phyloP scores from a whole-genome alignment of 2,329 filamentous ascomycete genomes.

The Xenoacremonium recifei region DNA sequence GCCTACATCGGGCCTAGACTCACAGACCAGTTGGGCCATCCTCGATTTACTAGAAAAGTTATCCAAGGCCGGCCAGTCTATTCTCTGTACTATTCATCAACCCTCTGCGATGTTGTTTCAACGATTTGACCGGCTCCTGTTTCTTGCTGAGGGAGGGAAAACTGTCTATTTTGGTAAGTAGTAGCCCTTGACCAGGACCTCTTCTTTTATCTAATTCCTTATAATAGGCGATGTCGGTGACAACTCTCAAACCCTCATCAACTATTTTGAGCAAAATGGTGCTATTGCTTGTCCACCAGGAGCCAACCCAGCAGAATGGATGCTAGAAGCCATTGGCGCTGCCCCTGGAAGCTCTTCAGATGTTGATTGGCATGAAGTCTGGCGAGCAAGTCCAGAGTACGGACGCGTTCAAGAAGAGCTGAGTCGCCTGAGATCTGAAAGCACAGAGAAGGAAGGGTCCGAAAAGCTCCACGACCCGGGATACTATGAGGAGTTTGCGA shows the following conservation, averaged over 20 bases:
- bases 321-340: constrained; percentile 48
- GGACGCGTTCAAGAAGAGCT: constrained; percentile 32
- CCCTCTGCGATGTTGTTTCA: constrained; percentile 47
- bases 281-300: constrained; percentile 49
- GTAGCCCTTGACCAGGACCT: not conserved
- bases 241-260: constrained; percentile 50
- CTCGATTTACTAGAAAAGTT: constrained; percentile 58
- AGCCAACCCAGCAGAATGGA: constrained; percentile 68
- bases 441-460: not conserved
- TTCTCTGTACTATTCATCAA: constrained; percentile 53
- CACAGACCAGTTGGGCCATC: constrained; percentile 59
- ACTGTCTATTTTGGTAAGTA: constrained; percentile 58
- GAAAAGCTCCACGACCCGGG: constrained; percentile 9
- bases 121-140: constrained; percentile 56
- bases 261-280: constrained; percentile 63
- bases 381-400: constrained; percentile 33
- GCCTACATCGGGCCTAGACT: constrained; percentile 58
- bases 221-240: constrained; percentile 50
- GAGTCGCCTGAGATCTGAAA: constrained; percentile 17
- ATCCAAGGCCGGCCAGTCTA: constrained; percentile 46
- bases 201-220: not conserved
- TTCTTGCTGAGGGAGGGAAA: constrained; percentile 59
- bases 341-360: constrained; percentile 48
- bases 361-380: constrained; percentile 37
- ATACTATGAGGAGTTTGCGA: constrained; percentile 31